These are phyloP conservation scores for Carex sylvatica DNA, from an alignment of 202 grass and related monocot species.

Conservation along the genomic window DNA sequence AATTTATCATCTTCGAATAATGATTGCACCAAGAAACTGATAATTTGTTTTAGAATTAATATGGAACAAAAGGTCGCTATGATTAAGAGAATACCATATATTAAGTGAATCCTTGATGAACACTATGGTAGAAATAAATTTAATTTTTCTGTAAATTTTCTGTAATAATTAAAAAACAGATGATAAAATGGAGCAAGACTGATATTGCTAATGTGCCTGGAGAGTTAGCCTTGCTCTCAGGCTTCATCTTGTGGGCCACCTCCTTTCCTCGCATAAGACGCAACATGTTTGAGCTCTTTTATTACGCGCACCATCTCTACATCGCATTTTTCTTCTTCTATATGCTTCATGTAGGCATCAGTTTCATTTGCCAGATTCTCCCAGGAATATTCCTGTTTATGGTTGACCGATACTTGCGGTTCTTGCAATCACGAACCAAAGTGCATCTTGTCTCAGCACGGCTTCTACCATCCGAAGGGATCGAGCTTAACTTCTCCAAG, in stretches of 20 bases:
- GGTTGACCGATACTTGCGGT: constrained; percentile 53
- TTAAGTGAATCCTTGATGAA: background rate
- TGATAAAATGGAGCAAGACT: constrained; percentile 44
- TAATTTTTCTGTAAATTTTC: background rate
- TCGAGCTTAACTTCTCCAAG: constrained; percentile 69
- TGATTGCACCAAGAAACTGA: background rate
- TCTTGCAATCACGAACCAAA: constrained; percentile 46
- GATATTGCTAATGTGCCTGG: constrained; percentile 38
- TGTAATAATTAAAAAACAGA: constrained; percentile 8
- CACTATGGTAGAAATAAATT: background rate
- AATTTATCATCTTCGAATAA: background rate
- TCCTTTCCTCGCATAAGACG: constrained; percentile 40
- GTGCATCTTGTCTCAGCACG: constrained; percentile 43
- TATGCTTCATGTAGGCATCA: constrained; percentile 46
- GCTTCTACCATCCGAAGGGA: constrained; percentile 37
- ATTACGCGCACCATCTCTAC: constrained; percentile 61
- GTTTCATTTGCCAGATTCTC: constrained; percentile 31
- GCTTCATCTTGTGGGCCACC: constrained; percentile 41
- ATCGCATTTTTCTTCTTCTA: constrained; percentile 40
- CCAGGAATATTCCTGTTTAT: constrained; percentile 50
- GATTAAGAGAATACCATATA: background rate
- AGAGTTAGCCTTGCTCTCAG: constrained; percentile 39
- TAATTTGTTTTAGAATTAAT: background rate
- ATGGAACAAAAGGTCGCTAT: background rate
- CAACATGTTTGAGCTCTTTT: constrained; percentile 61